Percentiles rank a stretch among this genome's conserved stretches.
These are phyloP conservation scores for Aspergillus glaucus DNA, from an alignment of 2,329 filamentous ascomycete genomes.

Conservation along the genomic window DNA sequence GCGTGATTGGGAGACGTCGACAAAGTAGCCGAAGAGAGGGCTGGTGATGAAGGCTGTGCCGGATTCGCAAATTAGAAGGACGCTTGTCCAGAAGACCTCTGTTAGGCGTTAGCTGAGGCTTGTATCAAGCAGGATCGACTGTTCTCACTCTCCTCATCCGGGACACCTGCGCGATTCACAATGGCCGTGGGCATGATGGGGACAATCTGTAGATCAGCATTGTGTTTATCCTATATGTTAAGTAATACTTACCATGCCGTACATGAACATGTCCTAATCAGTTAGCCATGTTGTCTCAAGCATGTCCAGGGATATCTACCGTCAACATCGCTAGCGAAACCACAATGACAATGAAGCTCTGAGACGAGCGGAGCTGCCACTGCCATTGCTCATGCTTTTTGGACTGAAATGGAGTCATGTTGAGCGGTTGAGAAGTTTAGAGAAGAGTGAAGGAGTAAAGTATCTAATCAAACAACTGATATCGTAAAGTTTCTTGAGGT, in stretches of 20 bases:
- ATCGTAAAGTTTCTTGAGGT: no score
- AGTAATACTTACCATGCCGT: not conserved
- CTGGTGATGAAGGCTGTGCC: constrained; percentile 9
- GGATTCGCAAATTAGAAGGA: constrained; percentile 11
- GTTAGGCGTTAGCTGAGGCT: not conserved
- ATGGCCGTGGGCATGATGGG: constrained; percentile 5
- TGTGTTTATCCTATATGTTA: no score
- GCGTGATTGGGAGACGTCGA: constrained; percentile 29
- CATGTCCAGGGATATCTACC: not conserved
- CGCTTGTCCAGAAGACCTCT: constrained; percentile 12
- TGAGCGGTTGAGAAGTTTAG: no score
- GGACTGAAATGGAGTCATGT: not conserved
- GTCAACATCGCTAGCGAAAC: not conserved
- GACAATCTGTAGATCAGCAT: constrained; percentile 1
- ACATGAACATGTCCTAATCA: not conserved
- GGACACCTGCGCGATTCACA: constrained; percentile 1
- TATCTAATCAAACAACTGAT: no score
- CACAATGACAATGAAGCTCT: not conserved
- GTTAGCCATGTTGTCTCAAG: not conserved
- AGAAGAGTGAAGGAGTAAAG: no score
- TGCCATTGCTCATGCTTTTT: not conserved
- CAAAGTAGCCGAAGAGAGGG: constrained; percentile 13
- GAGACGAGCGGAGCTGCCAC: not conserved
- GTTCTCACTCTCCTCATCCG: constrained; percentile 1
- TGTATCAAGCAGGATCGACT: not conserved